Conservation (phyloP, 1,284 basidiomycete species). For the Stygiomarasmius scandens region DNA sequence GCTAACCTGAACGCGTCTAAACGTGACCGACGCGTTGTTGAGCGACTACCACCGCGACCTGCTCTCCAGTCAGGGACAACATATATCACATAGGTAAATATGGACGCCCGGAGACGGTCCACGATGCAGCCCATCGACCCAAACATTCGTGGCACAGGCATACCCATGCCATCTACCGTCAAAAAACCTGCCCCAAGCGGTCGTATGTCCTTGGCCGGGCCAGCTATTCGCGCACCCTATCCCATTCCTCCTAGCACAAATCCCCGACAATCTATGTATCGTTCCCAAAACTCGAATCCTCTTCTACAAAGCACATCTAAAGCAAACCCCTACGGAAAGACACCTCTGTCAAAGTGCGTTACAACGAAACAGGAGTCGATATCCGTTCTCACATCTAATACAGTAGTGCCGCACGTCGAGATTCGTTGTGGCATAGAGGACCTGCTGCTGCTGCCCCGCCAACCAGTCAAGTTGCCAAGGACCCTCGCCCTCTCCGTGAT, state of each 20-base stretch:
- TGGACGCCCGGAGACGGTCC: slow-evolving; percentile 55
- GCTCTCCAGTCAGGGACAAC: too few relatives aligned
- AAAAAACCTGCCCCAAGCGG: slow-evolving; percentile 60
- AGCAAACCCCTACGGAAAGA: slow-evolving; percentile 63
- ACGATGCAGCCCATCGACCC: slow-evolving; percentile 60
- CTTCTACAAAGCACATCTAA: slow-evolving; percentile 72
- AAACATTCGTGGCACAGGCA: slow-evolving; percentile 54
- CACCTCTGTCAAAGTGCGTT: slow-evolving; percentile 72
- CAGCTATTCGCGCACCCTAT: slow-evolving; percentile 60
- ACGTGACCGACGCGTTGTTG: slow-evolving; percentile 4
- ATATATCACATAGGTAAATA: not conserved
- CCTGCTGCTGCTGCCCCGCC: slow-evolving; percentile 41
- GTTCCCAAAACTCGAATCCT: slow-evolving; percentile 67
- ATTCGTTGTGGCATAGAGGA: slow-evolving; percentile 64
- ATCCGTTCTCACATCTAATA: slow-evolving; percentile 5
- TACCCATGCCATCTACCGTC: slow-evolving; percentile 62
- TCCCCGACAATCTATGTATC: slow-evolving; percentile 65
- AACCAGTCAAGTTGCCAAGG: slow-evolving; percentile 57
- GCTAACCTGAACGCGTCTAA: slow-evolving; percentile 2
- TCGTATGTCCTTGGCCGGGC: slow-evolving; percentile 73
- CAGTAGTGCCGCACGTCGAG: slow-evolving; percentile 62
- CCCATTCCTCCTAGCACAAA: slow-evolving; percentile 52
- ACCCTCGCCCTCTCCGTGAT: slow-evolving; percentile 77
- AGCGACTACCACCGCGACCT: not conserved
- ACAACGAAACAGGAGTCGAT: not conserved